Percentiles rank a stretch among this genome's conserved stretches.
These are phyloP conservation scores for Cryptomeria japonica DNA, from an alignment of 75 land plant genomes.

Conservation along the genomic window DNA sequence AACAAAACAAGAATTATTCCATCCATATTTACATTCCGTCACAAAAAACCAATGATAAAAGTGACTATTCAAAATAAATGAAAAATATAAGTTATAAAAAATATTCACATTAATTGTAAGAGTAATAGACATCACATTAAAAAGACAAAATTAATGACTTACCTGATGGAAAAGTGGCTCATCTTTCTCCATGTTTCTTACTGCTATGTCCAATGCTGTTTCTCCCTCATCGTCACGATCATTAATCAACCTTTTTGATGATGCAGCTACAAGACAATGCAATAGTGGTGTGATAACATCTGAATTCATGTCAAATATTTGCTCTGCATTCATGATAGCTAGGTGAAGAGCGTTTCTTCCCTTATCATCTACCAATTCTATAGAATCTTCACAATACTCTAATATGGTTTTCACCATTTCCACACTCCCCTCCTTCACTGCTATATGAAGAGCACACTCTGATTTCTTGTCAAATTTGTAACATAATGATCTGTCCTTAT, in stretches of 20 bases:
- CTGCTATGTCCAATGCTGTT: background rate
- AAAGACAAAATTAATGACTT: background rate
- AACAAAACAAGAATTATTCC: too few species aligned
- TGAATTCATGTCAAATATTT: background rate
- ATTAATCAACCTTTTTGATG: background rate
- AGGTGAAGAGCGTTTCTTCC: background rate
- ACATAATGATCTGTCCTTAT: background rate
- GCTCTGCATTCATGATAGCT: background rate
- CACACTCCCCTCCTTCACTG: background rate
- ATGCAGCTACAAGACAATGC: background rate
- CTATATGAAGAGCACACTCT: background rate
- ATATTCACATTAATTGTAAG: too few species aligned
- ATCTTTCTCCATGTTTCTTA: background rate
- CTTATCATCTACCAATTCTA: background rate
- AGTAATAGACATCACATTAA: too few species aligned
- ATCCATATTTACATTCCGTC: too few species aligned
- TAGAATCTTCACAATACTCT: background rate
- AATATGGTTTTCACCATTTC: background rate
- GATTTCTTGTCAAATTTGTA: background rate
- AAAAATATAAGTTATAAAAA: too few species aligned
- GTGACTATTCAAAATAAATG: too few species aligned
- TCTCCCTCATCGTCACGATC: background rate
- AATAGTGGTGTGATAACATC: background rate
- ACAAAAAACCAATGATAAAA: too few species aligned
- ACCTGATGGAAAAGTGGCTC: background rate